Conservation (phyloP, 2,329 filamentous ascomycete species). For the Trichoderma sp. region DNA sequence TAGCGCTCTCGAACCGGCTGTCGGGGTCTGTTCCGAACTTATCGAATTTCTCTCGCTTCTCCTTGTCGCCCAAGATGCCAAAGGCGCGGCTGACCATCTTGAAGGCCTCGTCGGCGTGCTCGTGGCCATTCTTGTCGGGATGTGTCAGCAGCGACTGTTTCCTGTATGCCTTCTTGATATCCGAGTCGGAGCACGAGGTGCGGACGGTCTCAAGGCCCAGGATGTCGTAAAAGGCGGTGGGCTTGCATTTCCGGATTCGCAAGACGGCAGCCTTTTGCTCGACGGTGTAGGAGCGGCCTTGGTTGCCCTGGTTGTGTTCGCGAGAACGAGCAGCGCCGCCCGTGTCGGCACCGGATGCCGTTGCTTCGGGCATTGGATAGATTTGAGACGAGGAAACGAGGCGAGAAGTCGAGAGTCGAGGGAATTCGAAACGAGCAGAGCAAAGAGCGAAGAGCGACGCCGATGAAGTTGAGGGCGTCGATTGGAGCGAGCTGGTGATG, state of each 20-base stretch:
- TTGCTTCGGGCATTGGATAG: constrained; percentile 46
- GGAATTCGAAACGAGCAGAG: not conserved
- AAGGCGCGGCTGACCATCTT: constrained; percentile 97
- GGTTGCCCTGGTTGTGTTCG: constrained; percentile 75
- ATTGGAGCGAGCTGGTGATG: not conserved
- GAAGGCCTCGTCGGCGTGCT: constrained; percentile 95
- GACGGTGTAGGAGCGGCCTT: constrained; percentile 75
- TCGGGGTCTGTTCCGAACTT: constrained; percentile 91
- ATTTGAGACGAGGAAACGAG: not conserved
- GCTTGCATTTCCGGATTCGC: constrained; percentile 78
- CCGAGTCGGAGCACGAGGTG: constrained; percentile 69
- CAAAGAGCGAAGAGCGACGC: not conserved
- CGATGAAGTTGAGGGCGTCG: not conserved
- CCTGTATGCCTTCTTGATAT: constrained; percentile 97
- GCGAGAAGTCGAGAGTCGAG: not conserved
- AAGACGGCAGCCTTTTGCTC: constrained; percentile 93
- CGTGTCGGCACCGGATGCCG: constrained; percentile 56
- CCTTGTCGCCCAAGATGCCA: constrained; percentile 86
- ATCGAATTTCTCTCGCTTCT: constrained; percentile 84
- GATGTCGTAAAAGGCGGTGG: constrained; percentile 96
- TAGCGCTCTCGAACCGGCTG: constrained; percentile 71
- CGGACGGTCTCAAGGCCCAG: constrained; percentile 68
- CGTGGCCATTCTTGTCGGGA: constrained; percentile 97
- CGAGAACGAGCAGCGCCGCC: constrained; percentile 51
- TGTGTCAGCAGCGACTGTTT: constrained; percentile 93